phyloP scores from a whole-genome alignment of 805 yeast species.

The Pichia nakasei region DNA sequence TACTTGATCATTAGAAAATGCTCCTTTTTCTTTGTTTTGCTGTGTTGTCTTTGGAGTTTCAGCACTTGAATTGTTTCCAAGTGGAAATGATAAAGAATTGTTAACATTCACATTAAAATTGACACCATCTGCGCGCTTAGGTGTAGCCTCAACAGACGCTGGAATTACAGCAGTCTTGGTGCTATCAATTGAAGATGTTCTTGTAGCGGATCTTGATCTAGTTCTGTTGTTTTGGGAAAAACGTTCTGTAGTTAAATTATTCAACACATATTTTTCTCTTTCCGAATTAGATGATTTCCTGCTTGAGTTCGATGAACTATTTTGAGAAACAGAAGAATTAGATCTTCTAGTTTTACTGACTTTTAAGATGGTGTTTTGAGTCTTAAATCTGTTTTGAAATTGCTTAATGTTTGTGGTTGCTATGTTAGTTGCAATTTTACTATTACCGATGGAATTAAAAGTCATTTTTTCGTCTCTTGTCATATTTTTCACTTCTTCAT shows the following conservation, averaged over 20 bases:
- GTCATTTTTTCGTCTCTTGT: background rate
- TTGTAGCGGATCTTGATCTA: background rate
- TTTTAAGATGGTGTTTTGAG: background rate
- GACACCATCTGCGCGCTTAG: background rate
- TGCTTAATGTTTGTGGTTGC: background rate
- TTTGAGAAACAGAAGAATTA: conserved; percentile 6
- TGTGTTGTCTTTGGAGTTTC: background rate
- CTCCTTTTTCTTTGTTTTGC: background rate
- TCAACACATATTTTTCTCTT: background rate
- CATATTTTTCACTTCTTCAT: background rate
- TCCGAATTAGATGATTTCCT: background rate
- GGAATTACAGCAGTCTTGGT: conserved; percentile 9
- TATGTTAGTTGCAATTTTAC: background rate
- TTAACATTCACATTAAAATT: background rate
- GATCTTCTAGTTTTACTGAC: conserved; percentile 7
- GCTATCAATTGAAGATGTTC: conserved; percentile 3
- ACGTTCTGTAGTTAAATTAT: background rate
- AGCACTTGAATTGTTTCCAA: no score
- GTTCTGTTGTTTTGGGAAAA: background rate
- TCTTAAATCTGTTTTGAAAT: conserved; percentile 4
- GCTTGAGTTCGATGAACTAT: background rate
- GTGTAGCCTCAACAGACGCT: conserved; percentile 8
- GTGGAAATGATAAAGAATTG: background rate
- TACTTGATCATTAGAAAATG: no score
- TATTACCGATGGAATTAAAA: background rate